Conservation (phyloP, 305 asterid genomes). For the Solanum hybrid region DNA sequence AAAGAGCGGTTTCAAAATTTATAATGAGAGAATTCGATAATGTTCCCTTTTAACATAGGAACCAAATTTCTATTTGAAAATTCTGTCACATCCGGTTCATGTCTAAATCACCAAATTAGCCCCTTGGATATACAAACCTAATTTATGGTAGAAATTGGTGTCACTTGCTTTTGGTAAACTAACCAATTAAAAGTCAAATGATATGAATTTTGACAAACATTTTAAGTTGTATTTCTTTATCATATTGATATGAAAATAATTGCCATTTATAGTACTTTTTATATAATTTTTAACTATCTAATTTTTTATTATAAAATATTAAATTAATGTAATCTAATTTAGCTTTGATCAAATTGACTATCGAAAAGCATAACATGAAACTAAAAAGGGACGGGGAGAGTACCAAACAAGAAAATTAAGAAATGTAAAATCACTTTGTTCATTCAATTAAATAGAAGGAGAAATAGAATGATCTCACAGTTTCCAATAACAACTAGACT, state of each 20-base stretch:
- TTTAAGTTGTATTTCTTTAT: too few species aligned
- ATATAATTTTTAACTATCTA: too few species aligned
- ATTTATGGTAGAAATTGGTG: neutral
- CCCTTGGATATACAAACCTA: neutral
- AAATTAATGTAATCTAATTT: too few species aligned
- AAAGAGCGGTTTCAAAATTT: neutral
- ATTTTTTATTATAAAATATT: too few species aligned
- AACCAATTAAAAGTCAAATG: too few species aligned
- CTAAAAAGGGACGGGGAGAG: neutral
- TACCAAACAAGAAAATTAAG: neutral
- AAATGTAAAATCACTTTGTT: neutral
- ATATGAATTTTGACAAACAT: too few species aligned
- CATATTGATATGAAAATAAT: too few species aligned
- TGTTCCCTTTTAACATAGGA: neutral
- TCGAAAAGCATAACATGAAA: neutral
- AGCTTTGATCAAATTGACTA: too few species aligned
- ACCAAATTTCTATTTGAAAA: neutral
- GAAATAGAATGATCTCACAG: neutral
- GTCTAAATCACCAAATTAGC: neutral
- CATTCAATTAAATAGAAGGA: neutral
- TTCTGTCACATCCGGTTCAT: neutral
- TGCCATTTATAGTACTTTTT: too few species aligned
- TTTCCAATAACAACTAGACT: neutral
- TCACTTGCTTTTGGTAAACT: neutral
- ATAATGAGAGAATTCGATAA: neutral